Evolutionary conservation across 345 rosid genomes (phyloP), one percentile per base, ranked within the genome.

Genomic region (Ceriops tagal): DNA sequence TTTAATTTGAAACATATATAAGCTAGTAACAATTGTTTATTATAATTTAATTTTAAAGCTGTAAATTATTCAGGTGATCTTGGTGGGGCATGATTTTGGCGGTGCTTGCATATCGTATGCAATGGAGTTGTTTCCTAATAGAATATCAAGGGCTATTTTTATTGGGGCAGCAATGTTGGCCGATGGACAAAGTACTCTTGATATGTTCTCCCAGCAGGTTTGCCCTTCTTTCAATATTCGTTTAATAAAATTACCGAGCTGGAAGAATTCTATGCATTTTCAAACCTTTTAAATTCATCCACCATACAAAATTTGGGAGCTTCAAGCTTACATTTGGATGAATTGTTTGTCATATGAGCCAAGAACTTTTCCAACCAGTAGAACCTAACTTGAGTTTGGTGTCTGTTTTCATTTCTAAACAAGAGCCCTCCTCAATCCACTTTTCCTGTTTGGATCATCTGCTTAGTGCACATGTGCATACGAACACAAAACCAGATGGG

Each of bases 31-130:
- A 52, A 46, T 20, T 15, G 39, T 64, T 59, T 46, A 39, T 47
- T 27, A 26, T 55, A 34, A 46, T 30, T 53, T 1, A 27, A 19
- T 4, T 24, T 66, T 70, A 37, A 58, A 21, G 5, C 10, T 51
- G 27, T 19, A 20, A 47, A 52, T 53, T 43, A 49, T 66, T 65
- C 75, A 82, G 83, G 84, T 76, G 67, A 80, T 84, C 20, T 31
- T 84, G 62, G 85, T 82, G 28, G 83, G 82, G 55, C 88, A 80
- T 71, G 88, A 80, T 59, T 55, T 84, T 43, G 84, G 85, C 0
- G 85, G 84, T 63, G 84, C 81, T 61, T 84, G 88, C 24, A 34
- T 84, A 65, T 82, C 84, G 2, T 71, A 61, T 76, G 82, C 62
- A 62, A 84, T 82, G 84, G 88, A 84, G 60, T 47, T 71, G 69